Base-by-base conservation (phyloP, 495 filamentous ascomycete genomes). In the Tuber borchii region DNA sequence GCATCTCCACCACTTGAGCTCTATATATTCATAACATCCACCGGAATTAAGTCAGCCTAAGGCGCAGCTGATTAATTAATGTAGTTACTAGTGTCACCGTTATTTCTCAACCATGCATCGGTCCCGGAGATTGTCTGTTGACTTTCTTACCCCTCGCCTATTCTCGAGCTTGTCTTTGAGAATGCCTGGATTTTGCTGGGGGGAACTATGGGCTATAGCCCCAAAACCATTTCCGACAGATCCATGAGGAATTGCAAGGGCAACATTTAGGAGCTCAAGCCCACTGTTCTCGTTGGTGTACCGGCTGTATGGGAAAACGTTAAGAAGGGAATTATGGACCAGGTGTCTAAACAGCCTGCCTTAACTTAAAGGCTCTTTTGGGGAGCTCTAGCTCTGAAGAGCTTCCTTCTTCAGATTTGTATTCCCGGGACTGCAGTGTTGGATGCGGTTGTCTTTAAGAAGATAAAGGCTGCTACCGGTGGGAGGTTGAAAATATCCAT, bases 91-190 rank as follows among this genome's bases (percentile, higher is more conserved):
- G 95, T 84, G 92, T 97, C 65, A 91, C 92, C 80, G 90, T 90
- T 34, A 92, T 97, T 79, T 90, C 97, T 71, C 92, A 93, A 26
- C 87, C 88, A 17, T 97, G 93, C 80, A 90, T 99, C 71, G 91
- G 92, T 20, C 92, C 93, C 69, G 94, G 93, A 17, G 95, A 99
- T 83, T 89, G 88, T 31, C 86, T 99, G 56, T 87, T 99, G 77
- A 94, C 96, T 44, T 99, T 97, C 84, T 90, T 99, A 17, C 95
- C 95, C 20, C 88, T 94, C 70, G 94, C 95, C 2, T 95, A 98
- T 99, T 81, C 88, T 99, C 73, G 95, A 99, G 84, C 96, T 94
- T 84, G 93, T 99, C 79, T 99, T 99, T 83, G 95, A 99, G 85
- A 97, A 95, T 82, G 89, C 94, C 22, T 91, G 90, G 76, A 83